A percentile compares a stretch with the other conserved stretches of the same genome.
These are phyloP conservation scores for Neonectria coccinea DNA, from an alignment of 2,329 filamentous ascomycete genomes.

Conservation along the genomic window DNA sequence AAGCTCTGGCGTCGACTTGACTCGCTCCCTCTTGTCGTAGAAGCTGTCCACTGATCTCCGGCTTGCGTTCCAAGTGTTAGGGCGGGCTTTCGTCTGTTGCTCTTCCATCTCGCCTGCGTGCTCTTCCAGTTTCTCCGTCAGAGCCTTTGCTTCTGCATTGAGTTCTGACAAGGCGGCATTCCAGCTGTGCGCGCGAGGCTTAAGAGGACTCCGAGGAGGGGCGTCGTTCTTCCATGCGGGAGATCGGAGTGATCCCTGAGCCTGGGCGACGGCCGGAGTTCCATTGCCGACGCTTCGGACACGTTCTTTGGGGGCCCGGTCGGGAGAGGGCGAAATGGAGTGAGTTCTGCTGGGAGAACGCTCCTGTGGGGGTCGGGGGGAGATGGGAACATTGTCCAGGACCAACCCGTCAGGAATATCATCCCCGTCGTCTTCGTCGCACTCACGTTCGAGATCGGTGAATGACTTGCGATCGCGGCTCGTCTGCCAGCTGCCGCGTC, in stretches of 20 bases:
- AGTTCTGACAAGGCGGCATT: slow-evolving; percentile 75
- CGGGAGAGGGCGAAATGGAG: slow-evolving; percentile 66
- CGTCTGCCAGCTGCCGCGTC: slow-evolving; percentile 79
- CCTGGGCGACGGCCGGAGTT: slow-evolving; percentile 69
- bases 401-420: slow-evolving; percentile 84
- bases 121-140: slow-evolving; percentile 85
- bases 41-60: slow-evolving; percentile 48
- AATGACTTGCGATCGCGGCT: slow-evolving; percentile 73
- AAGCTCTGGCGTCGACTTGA: slow-evolving; percentile 75
- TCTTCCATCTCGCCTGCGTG: slow-evolving; percentile 73
- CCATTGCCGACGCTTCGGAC: slow-evolving; percentile 72
- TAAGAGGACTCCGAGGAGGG: slow-evolving; percentile 56
- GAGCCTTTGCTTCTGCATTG: slow-evolving; percentile 76
- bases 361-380: slow-evolving; percentile 72
- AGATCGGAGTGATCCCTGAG: slow-evolving; percentile 70
- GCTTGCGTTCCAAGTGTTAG: slow-evolving; percentile 56
- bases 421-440: slow-evolving; percentile 78
- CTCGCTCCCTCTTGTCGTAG: slow-evolving; percentile 62
- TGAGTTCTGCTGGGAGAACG: slow-evolving; percentile 64
- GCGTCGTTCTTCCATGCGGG: slow-evolving; percentile 65
- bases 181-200: slow-evolving; percentile 78
- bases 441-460: slow-evolving; percentile 80
- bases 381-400: slow-evolving; percentile 85
- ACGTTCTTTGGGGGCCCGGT: slow-evolving; percentile 63
- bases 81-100: slow-evolving; percentile 51